Evolutionary conservation across 495 filamentous ascomycete genomes (phyloP).

Genomic region (Apiosordaria backusii): DNA sequence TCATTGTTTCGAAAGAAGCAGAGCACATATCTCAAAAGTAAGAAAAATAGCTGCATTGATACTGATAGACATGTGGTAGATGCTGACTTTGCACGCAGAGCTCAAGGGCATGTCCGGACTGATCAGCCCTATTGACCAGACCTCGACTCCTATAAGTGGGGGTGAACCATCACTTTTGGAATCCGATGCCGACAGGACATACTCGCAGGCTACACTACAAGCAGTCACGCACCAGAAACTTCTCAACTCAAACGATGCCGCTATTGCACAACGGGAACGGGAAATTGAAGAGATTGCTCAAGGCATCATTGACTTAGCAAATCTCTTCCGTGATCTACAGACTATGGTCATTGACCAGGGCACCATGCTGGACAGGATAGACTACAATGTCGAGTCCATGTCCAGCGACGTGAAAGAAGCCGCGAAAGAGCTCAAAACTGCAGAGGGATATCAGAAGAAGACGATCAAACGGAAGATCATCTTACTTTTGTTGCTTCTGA

Average conservation of each 20-base stretch:
- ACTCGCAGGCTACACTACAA: conserved; percentile 86
- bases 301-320: conserved; percentile 92
- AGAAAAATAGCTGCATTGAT: conserved; percentile 15
- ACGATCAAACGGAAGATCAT: conserved; percentile 89
- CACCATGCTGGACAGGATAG: conserved; percentile 94
- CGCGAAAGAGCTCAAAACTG: conserved; percentile 84
- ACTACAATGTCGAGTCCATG: conserved; percentile 97
- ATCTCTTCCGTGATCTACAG: conserved; percentile 95
- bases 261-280: conserved; percentile 87
- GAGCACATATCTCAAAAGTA: conserved; percentile 92
- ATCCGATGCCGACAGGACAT: conserved; percentile 85
- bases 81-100: conserved; percentile 50
- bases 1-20: conserved; percentile 94
- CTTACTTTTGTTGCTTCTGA: conserved; percentile 75
- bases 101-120: conserved; percentile 67
- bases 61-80: neutral
- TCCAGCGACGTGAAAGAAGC: conserved; percentile 82
- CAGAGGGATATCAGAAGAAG: conserved; percentile 80
- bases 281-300: conserved; percentile 98
- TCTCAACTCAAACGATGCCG: conserved; percentile 73
- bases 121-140: conserved; percentile 44
- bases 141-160: conserved; percentile 55
- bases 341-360: conserved; percentile 98
- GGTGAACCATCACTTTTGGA: conserved; percentile 78
- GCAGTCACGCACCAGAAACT: conserved; percentile 59